These are phyloP conservation scores for Xerocomus alliaceus DNA, from an alignment of 1,284 basidiomycete genomes.

Conservation along the genomic window DNA sequence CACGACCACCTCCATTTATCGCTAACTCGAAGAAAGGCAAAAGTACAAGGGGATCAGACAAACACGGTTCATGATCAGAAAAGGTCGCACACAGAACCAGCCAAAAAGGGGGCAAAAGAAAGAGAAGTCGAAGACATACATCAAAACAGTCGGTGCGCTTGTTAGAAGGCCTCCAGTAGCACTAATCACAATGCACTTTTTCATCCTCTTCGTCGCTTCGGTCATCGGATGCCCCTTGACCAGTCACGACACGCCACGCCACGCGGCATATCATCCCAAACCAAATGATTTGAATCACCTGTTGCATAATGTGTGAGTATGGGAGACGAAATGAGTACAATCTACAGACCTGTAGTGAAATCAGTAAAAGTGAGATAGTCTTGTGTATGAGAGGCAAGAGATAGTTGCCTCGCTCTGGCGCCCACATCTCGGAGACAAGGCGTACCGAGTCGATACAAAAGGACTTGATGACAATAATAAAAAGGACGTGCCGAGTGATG, in stretches of 20 bases:
- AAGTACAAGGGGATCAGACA: too few relatives aligned
- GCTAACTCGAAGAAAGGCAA: too few relatives aligned
- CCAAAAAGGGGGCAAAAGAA: too few relatives aligned
- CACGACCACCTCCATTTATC: too few relatives aligned
- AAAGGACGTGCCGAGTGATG: slow-evolving; percentile 83
- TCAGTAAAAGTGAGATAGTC: slow-evolving; percentile 64
- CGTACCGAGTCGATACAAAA: slow-evolving; percentile 57
- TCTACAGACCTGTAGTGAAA: slow-evolving; percentile 63
- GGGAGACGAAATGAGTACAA: slow-evolving; percentile 11
- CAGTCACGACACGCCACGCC: slow-evolving; percentile 80
- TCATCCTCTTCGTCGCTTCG: slow-evolving; percentile 83
- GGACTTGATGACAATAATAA: slow-evolving; percentile 73
- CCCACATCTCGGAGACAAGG: slow-evolving; percentile 62
- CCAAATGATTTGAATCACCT: slow-evolving; percentile 84
- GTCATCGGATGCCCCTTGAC: slow-evolving; percentile 81
- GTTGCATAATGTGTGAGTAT: slow-evolving; percentile 18
- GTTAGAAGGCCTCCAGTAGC: too few relatives aligned
- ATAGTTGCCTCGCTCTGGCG: slow-evolving; percentile 64
- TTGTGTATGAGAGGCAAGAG: slow-evolving; percentile 54
- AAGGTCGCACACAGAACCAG: too few relatives aligned
- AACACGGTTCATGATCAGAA: too few relatives aligned
- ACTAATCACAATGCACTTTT: slow-evolving; percentile 44
- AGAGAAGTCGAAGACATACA: too few relatives aligned
- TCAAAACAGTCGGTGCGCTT: too few relatives aligned
- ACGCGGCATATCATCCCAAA: slow-evolving; percentile 85